Evolutionary conservation across 1,139 yeast genomes (phyloP), one percentile per base, ranked within the genome.

Genomic region (Suhomyces choctaworum): DNA sequence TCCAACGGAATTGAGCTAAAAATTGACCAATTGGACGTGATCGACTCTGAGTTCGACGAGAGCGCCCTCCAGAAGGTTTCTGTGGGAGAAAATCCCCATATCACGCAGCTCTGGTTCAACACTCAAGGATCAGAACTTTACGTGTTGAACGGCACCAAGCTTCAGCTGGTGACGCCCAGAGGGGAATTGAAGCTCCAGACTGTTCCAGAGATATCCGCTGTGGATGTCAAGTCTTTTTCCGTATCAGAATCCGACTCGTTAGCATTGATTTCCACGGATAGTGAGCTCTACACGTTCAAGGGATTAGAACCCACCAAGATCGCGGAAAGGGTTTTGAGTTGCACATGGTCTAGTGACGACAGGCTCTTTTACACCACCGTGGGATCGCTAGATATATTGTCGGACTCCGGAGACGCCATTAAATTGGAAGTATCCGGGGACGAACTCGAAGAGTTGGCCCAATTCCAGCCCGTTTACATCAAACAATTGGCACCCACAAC

Each of bases 41-140:
- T 54, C 28, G 42, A 29, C 16, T 3, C 23, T 4, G 17, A 29
- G n/a, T 25, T 29, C 15, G 12, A 12, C n/a, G 5, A 16, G 7
- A 22, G 21, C 11, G 9, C 16, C 12, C 15, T 31, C 21, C 7
- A 3, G 11, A 7, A 26, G 2, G 20, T 31, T 5, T 5, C 15
- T 3, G 23, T 24, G 8, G 16, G 22, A 4, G 22, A 26, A 16
- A 15, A 23, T 4, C n/a, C 37, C 4, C 33, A 34, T 3, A 35
- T 45, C 32, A 53, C 60, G 4, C 67, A 60, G 38, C 34, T 69
- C 6, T 41, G 40, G 16, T 64, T 64, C 42, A 54, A 51, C 32
- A 13, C 7, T 10, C 13, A 7, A 5, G 1, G 10, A 27, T 33
- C 15, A 9, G 27, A 13, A 16, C 14, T 37, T 22, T 37, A 19